These are phyloP conservation scores for Globisporangium parvum DNA, from an alignment of 352 stramenopile species.

Conservation along the genomic window DNA sequence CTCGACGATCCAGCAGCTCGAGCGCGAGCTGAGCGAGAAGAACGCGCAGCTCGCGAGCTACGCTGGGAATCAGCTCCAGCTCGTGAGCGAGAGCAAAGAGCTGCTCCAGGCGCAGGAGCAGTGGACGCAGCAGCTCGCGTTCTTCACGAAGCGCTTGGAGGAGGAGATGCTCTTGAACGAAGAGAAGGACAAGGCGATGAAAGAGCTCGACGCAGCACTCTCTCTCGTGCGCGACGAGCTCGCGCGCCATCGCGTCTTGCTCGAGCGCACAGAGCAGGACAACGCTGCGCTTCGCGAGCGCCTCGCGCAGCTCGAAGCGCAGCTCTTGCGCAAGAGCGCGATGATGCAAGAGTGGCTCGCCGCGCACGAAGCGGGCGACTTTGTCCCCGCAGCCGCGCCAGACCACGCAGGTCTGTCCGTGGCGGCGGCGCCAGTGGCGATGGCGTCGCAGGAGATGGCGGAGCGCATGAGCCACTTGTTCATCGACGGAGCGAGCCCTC, in stretches of 20 bases:
- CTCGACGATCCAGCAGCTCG: conserved; percentile 55
- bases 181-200: conserved; percentile 66
- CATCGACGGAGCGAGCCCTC: conserved; percentile 14
- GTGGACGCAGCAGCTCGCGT: conserved; percentile 45
- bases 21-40: conserved; percentile 61
- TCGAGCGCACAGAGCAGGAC: conserved; percentile 48
- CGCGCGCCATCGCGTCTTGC: conserved; percentile 37
- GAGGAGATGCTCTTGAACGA: conserved; percentile 57
- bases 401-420: not conserved
- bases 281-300: conserved; percentile 28
- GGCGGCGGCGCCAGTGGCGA: not conserved
- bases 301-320: conserved; percentile 41
- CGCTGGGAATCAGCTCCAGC: conserved; percentile 48
- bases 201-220: conserved; percentile 51
- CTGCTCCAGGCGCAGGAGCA: conserved; percentile 56
- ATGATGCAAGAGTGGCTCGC: conserved; percentile 5
- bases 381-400: conserved; percentile 38
- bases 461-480: conserved; percentile 40
- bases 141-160: conserved; percentile 50
- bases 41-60: conserved; percentile 52
- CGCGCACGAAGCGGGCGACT: conserved; percentile 24
- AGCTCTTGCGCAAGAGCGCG: conserved; percentile 21
- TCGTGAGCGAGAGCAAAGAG: conserved; percentile 73
- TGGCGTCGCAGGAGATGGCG: conserved; percentile 39
- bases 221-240: conserved; percentile 49